Percentiles rank a stretch among this genome's conserved stretches.
Conservation (phyloP, 31 red algal genomes). For the Odonthalia washingtoniensis region DNA sequence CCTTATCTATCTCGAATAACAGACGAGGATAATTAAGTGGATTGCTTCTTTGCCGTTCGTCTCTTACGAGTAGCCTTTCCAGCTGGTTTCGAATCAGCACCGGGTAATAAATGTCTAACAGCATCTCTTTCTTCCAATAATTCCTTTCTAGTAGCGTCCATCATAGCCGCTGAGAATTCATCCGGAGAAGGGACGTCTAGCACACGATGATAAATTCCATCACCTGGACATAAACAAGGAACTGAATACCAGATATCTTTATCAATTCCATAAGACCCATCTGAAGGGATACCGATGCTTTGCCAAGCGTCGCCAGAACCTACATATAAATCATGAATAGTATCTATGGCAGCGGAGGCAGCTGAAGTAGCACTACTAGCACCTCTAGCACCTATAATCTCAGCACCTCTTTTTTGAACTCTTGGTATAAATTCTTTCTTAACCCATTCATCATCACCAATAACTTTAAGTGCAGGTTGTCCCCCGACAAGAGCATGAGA, state of each 20-base stretch:
- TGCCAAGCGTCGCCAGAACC: constrained; percentile 76
- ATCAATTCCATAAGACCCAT: constrained; percentile 94
- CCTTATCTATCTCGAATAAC: no score
- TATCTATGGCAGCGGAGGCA: constrained; percentile 91
- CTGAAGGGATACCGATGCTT: constrained; percentile 80
- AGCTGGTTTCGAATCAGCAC: constrained; percentile 17
- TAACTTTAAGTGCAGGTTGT: constrained; percentile 61
- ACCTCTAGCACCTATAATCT: constrained; percentile 97
- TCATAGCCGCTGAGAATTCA: constrained; percentile 89
- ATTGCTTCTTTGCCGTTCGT: no score
- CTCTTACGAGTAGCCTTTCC: constrained; percentile 55
- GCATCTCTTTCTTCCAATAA: constrained; percentile 92
- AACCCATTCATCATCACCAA: constrained; percentile 82
- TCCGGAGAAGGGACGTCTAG: constrained; percentile 69
- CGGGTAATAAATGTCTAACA: constrained; percentile 86
- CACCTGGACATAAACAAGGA: constrained; percentile 77
- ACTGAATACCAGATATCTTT: constrained; percentile 87
- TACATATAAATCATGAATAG: constrained; percentile 78
- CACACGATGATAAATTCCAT: constrained; percentile 55
- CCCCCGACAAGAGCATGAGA: constrained; percentile 76
- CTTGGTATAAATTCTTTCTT: constrained; percentile 87
- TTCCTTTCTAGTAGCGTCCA: constrained; percentile 90
- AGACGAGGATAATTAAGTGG: no score
- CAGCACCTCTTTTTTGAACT: constrained; percentile 97
- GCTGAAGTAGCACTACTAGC: constrained; percentile 91